Evolutionary conservation across 2,329 filamentous ascomycete genomes (phyloP).

Genomic region (Drechslerella stenobrocha): DNA sequence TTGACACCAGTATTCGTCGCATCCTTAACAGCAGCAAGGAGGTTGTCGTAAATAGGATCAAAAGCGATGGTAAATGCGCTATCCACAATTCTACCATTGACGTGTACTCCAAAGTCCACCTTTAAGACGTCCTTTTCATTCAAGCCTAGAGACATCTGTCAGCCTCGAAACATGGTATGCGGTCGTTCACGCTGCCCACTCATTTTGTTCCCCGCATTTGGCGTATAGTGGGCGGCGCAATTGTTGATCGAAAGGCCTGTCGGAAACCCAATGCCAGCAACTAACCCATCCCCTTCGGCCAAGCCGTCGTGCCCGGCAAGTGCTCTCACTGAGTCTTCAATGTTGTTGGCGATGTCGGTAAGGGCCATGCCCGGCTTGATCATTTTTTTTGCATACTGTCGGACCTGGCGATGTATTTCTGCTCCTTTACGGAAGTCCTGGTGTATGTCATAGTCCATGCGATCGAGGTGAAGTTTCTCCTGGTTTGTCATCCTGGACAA

Average conservation of each 20-base stretch:
- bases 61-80: slow-evolving; percentile 72
- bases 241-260: slow-evolving; percentile 82
- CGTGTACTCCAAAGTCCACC: slow-evolving; percentile 71
- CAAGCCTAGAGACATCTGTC: slow-evolving; percentile 56
- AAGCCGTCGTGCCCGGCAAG: slow-evolving; percentile 76
- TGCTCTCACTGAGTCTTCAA: slow-evolving; percentile 78
- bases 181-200: slow-evolving; percentile 24
- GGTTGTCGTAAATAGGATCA: slow-evolving; percentile 69
- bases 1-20: slow-evolving; percentile 75
- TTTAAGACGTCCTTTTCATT: slow-evolving; percentile 72
- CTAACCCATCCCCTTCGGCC: slow-evolving; percentile 74
- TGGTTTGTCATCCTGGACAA: slow-evolving; percentile 76
- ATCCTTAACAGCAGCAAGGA: slow-evolving; percentile 68
- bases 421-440: slow-evolving; percentile 79
- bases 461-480: slow-evolving; percentile 80
- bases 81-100: slow-evolving; percentile 72
- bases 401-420: slow-evolving; percentile 86
- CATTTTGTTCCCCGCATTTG: slow-evolving; percentile 82
- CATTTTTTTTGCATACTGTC: slow-evolving; percentile 77
- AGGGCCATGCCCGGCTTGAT: slow-evolving; percentile 80
- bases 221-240: slow-evolving; percentile 82
- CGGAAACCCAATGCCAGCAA: slow-evolving; percentile 83
- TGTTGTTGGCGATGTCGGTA: slow-evolving; percentile 82
- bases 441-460: slow-evolving; percentile 77
- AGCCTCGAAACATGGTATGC: background rate